Conservation (phyloP, 31 red algal genomes). For the Odonthalia washingtoniensis region DNA sequence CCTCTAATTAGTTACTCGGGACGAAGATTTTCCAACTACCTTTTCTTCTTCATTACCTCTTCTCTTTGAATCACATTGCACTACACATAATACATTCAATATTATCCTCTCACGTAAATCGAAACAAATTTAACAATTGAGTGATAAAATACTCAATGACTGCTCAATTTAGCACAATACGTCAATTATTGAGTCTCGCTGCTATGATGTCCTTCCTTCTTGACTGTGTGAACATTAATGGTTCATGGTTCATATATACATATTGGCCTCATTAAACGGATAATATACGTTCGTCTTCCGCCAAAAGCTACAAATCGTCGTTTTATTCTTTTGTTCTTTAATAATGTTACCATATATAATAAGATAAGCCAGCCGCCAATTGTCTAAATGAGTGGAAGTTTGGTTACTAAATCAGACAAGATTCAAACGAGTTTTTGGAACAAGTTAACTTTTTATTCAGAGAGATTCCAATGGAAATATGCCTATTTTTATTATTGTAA, state of each 20-base stretch:
- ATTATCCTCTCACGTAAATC: no score
- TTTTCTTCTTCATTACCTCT: no score
- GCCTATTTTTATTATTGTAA: neutral
- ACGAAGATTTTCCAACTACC: no score
- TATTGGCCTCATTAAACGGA: neutral
- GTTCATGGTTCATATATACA: conserved; percentile 5
- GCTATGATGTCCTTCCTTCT: neutral
- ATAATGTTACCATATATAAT: conserved; percentile 29
- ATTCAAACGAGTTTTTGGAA: neutral
- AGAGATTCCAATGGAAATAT: neutral
- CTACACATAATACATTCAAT: no score
- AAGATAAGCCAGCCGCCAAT: neutral
- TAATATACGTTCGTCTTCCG: conserved; percentile 36
- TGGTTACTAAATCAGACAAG: conserved; percentile 1
- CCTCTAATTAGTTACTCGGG: no score
- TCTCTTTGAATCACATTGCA: no score
- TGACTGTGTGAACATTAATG: conserved; percentile 33
- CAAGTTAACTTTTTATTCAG: conserved; percentile 32
- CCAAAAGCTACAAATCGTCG: neutral
- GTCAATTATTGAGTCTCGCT: no score
- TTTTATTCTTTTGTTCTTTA: neutral
- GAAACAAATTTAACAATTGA: no score
- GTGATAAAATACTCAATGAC: no score
- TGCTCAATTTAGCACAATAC: no score
- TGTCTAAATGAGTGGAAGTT: neutral